Evolutionary conservation across 228 moss, liverwort and hornwort species (phyloP), one percentile per base, ranked within the genome.

Genomic region (Sphagnum fallax): DNA sequence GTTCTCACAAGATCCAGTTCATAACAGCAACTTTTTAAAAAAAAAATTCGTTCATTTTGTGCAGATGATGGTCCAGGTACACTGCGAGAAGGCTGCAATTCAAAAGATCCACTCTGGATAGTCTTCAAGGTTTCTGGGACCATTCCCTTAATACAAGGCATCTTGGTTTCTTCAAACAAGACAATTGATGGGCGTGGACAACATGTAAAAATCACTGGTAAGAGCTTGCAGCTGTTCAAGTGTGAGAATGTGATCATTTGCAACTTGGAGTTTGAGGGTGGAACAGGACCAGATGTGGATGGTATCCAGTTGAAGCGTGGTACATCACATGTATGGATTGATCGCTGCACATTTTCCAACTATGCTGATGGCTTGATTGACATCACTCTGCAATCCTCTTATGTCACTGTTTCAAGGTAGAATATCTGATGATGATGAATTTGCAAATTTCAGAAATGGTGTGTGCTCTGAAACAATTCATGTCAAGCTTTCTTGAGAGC

Each of bases 351-450:
- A 5, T 16, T 85, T 58, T 72, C 81, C 51, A 78, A 84, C 4
- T 81, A 73, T 62, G 81, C 75, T 15, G 84, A 84, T 52, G 84
- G 84, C 75, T 78, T 81, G 71, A 81, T 84, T 16, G 84, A 84
- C 55, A 52, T 84, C n/a, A 84, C 84, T 4, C 78, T 78, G 47
- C 81, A 61, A 69, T 84, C 80, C 61, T 77, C 81, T 55, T 72
- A 81, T 61, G 71, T 84, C 48, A 84, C 81, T 6, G 81, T 84
- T 16, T 84, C 84, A n/a, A 84, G 84, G 84, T 84, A 63, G 14
- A 48, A 47, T 1, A 32, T 32, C 32, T 32, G 32, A 32, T 32
- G 32, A 32, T 32, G 32, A 32, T 49, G 53, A 2, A 70, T 49
- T n/a, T 53, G 7, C 7, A 13, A n/a, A 10, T 68, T 48, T 49